These are phyloP conservation scores for Linnemannia zychae DNA, from an alignment of 192 early-diverging fungal species.

Conservation along the genomic window DNA sequence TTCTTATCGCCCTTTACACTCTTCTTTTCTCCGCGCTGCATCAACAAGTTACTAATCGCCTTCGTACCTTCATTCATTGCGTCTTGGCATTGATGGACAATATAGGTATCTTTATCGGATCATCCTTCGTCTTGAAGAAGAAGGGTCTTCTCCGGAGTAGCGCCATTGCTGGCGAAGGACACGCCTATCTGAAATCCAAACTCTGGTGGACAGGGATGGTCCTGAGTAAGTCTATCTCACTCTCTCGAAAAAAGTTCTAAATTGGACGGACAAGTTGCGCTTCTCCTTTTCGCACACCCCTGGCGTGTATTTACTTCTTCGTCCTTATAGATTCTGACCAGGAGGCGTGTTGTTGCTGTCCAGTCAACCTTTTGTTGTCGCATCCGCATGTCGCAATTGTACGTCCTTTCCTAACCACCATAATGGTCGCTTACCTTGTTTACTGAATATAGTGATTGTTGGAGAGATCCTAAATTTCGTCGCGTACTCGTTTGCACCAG, in stretches of 20 bases:
- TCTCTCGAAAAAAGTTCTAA: neutral
- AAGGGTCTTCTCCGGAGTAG: slow-evolving; percentile 84
- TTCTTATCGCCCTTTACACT: too few species aligned
- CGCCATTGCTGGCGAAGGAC: slow-evolving; percentile 64
- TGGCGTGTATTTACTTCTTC: neutral
- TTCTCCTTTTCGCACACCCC: too few species aligned
- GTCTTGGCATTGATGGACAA: too few species aligned
- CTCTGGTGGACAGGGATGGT: slow-evolving; percentile 74
- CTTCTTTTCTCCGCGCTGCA: too few species aligned
- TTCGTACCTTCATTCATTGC: too few species aligned
- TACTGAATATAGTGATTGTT: slow-evolving; percentile 82
- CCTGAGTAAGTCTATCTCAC: slow-evolving; percentile 64
- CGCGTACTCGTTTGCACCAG: slow-evolving; percentile 97
- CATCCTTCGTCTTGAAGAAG: slow-evolving; percentile 96
- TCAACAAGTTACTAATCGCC: too few species aligned
- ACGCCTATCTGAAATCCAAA: slow-evolving; percentile 64
- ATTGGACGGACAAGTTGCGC: neutral
- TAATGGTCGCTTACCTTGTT: neutral
- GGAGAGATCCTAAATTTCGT: slow-evolving; percentile 97
- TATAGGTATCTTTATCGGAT: slow-evolving; percentile 88
- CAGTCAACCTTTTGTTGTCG: neutral
- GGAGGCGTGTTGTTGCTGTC: neutral
- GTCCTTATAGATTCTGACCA: neutral
- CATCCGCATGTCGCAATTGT: neutral
- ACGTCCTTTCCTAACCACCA: neutral